These are phyloP conservation scores for Paramecium octaurelia DNA, from an alignment of 73 alveolate genomes.

Conservation along the genomic window DNA sequence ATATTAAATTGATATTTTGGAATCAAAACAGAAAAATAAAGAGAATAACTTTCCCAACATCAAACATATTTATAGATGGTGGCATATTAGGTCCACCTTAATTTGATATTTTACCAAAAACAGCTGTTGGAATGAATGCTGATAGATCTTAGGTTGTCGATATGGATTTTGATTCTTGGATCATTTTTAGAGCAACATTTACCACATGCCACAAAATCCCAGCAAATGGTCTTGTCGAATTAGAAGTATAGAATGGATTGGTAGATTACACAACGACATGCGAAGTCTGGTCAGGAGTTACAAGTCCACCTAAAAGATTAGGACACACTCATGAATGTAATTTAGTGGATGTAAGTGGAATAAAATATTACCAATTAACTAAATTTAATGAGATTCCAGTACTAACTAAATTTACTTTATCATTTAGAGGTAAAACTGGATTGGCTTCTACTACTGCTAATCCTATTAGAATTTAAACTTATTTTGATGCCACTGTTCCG, in stretches of 20 bases:
- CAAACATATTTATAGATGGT: neutral
- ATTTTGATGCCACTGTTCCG: neutral
- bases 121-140: neutral
- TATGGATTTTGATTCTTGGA: slow-evolving; percentile 32
- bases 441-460: neutral
- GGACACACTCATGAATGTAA: slow-evolving; percentile 23
- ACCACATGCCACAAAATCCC: neutral
- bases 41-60: neutral
- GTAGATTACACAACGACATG: neutral
- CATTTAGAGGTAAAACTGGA: slow-evolving; percentile 29
- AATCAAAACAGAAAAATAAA: neutral
- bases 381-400: neutral
- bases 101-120: neutral
- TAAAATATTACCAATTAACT: neutral
- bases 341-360: slow-evolving; percentile 23
- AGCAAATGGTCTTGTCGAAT: neutral
- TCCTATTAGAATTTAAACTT: neutral
- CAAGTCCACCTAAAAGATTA: slow-evolving; percentile 26
- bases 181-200: neutral
- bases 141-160: neutral
- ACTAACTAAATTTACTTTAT: neutral
- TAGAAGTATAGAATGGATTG: slow-evolving; percentile 21
- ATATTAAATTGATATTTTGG: neutral
- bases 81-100: neutral
- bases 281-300: slow-evolving; percentile 1